phyloP scores from a whole-genome alignment of 2,329 filamentous ascomycete genomes.

The Venturia oleaginea region DNA sequence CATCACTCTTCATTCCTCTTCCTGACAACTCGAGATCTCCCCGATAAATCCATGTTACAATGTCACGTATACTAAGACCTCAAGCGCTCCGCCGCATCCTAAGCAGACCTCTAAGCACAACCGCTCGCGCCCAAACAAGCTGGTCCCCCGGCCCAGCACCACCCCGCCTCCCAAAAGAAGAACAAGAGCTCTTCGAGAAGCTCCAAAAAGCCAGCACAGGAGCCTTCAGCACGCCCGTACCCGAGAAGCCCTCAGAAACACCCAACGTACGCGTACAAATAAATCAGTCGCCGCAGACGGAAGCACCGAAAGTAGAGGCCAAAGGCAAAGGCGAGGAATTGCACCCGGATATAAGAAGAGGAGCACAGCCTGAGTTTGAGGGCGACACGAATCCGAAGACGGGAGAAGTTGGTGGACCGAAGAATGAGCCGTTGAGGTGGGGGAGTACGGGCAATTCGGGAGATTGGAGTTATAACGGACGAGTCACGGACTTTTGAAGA shows the following conservation, averaged over 20 bases:
- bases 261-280: conserved; percentile 30
- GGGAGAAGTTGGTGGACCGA: conserved; percentile 90
- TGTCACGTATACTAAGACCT: neutral
- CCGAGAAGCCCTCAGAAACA: conserved; percentile 29
- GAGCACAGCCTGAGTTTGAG: conserved; percentile 82
- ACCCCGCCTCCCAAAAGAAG: conserved; percentile 75
- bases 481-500: conserved; percentile 77
- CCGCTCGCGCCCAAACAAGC: neutral
- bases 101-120: neutral
- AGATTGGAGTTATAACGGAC: conserved; percentile 90
- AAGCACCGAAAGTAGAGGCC: conserved; percentile 38
- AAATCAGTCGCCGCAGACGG: conserved; percentile 40
- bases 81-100: neutral
- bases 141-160: conserved; percentile 35
- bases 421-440: conserved; percentile 93
- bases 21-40: neutral
- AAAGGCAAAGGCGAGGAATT: conserved; percentile 54
- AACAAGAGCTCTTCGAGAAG: conserved; percentile 84
- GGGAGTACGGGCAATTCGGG: conserved; percentile 62
- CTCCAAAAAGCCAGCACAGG: conserved; percentile 71
- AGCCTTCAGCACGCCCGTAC: conserved; percentile 60
- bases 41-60: neutral
- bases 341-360: conserved; percentile 63
- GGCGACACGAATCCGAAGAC: conserved; percentile 89
- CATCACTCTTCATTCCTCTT: neutral